Conservation (phyloP, 371 early-diverging fungal genomes). For the Rhizomucor pusillus region DNA sequence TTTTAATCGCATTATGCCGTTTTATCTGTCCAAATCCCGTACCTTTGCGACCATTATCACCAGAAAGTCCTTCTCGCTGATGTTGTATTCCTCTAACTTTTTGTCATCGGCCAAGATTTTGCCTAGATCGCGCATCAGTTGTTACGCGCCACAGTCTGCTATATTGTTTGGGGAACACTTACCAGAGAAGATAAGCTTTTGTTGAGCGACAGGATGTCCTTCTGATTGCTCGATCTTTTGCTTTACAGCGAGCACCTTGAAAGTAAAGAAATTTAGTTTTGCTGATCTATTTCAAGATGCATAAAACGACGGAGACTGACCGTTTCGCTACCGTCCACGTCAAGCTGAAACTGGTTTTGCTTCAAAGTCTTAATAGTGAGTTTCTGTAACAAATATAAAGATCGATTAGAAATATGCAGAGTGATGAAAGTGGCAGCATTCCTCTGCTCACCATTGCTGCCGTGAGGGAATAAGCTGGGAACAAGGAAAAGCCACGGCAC, state of each 20-base stretch:
- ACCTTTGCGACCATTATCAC: conserved; percentile 95
- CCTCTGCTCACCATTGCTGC: too few relatives aligned
- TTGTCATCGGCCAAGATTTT: conserved; percentile 85
- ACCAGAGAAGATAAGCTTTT: conserved; percentile 90
- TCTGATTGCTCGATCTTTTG: conserved; percentile 70
- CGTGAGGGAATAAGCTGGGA: too few relatives aligned
- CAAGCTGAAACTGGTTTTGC: conserved; percentile 78
- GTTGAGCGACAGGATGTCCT: conserved; percentile 66
- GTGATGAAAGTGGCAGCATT: too few relatives aligned
- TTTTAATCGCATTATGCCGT: neutral
- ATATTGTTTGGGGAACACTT: too few relatives aligned
- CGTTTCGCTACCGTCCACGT: conserved; percentile 73
- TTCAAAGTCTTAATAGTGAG: conserved; percentile 89
- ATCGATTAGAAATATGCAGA: too few relatives aligned
- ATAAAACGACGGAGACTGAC: conserved; percentile 32
- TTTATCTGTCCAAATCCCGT: conserved; percentile 3
- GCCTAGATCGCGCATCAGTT: conserved; percentile 69
- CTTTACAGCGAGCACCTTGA: conserved; percentile 74
- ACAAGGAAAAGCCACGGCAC: too few relatives aligned
- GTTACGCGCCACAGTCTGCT: neutral
- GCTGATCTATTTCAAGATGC: too few relatives aligned
- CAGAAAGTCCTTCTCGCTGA: conserved; percentile 89
- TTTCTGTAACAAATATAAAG: conserved; percentile 49
- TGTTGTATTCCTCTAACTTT: conserved; percentile 73
- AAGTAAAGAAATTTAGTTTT: too few relatives aligned